phyloP scores from a whole-genome alignment of 2,329 filamentous ascomycete genomes.

The Botrytis fragariae region DNA sequence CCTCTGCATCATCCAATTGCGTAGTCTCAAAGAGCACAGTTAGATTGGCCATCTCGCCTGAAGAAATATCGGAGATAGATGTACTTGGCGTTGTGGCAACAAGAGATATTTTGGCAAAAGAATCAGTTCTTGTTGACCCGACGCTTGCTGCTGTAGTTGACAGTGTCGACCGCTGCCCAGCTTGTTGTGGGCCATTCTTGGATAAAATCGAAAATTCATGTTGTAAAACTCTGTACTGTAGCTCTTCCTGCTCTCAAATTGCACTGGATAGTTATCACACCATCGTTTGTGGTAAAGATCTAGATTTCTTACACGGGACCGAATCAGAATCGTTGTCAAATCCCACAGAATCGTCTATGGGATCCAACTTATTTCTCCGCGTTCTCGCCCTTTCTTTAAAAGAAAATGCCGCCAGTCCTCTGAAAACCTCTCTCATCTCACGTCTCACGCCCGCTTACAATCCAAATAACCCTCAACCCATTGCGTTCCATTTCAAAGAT shows the following conservation, averaged over 20 bases:
- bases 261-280: slow-evolving; percentile 35
- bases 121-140: slow-evolving; percentile 28
- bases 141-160: slow-evolving; percentile 27
- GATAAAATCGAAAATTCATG: slow-evolving; percentile 26
- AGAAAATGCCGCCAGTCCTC: slow-evolving; percentile 30
- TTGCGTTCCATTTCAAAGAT: slow-evolving; percentile 37
- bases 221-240: slow-evolving; percentile 35
- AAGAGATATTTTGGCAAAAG: slow-evolving; percentile 26
- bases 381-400: slow-evolving; percentile 35
- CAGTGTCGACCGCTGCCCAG: slow-evolving; percentile 25
- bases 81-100: slow-evolving; percentile 31
- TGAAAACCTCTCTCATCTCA: slow-evolving; percentile 35
- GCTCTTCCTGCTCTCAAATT: slow-evolving; percentile 30
- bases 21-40: slow-evolving; percentile 31
- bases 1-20: slow-evolving; percentile 28
- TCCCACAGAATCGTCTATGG: slow-evolving; percentile 30
- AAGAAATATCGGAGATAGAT: slow-evolving; percentile 27
- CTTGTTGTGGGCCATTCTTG: slow-evolving; percentile 32
- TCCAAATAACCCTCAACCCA: slow-evolving; percentile 31
- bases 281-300: slow-evolving; percentile 36
- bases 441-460: slow-evolving; percentile 36
- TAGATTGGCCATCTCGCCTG: slow-evolving; percentile 13
- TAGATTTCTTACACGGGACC: slow-evolving; percentile 32
- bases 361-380: slow-evolving; percentile 36
- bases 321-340: slow-evolving; percentile 24